Percentiles rank a stretch among this genome's conserved stretches.
Conservation (phyloP, 2,329 filamentous ascomycete genomes). For the Ramularia endophylla region DNA sequence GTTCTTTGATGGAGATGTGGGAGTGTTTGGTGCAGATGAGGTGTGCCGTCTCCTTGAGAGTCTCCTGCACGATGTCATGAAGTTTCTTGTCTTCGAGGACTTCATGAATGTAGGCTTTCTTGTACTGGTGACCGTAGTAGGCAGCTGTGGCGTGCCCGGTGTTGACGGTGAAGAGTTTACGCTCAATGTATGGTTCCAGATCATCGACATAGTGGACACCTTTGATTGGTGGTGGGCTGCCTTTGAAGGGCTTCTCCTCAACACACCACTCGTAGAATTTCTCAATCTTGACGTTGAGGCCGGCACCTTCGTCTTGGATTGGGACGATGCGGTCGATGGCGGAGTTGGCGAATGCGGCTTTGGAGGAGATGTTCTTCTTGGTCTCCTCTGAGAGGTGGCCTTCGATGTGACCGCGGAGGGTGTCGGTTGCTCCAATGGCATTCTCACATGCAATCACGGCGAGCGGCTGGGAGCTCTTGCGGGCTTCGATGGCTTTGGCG, state of each 20-base stretch:
- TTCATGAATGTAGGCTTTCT: conserved; percentile 85
- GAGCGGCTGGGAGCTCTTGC: conserved; percentile 61
- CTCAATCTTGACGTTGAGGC: conserved; percentile 90
- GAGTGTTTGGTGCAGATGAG: conserved; percentile 82
- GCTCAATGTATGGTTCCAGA: conserved; percentile 93
- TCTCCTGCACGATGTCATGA: conserved; percentile 69
- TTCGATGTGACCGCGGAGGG: conserved; percentile 68
- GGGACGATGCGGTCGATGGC: conserved; percentile 98
- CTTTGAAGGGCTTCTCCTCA: conserved; percentile 76
- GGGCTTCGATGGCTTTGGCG: conserved; percentile 82
- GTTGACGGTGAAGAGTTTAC: conserved; percentile 99
- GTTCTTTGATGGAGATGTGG: conserved; percentile 62
- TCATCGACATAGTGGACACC: conserved; percentile 92
- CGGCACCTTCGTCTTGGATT: conserved; percentile 71
- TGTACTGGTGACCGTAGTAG: conserved; percentile 85
- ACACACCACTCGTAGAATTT: conserved; percentile 99
- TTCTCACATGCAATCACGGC: conserved; percentile 98
- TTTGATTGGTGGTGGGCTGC: conserved; percentile 62
- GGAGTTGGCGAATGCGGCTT: conserved; percentile 91
- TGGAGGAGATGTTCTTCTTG: conserved; percentile 61
- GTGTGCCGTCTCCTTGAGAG: conserved; percentile 76
- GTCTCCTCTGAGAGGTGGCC: conserved; percentile 64
- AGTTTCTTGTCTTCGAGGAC: conserved; percentile 77
- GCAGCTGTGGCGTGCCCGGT: conserved; percentile 94
- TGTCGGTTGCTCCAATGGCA: conserved; percentile 89